Evolutionary conservation across 345 rosid genomes (phyloP).

Genomic region (Brassica juncea): DNA sequence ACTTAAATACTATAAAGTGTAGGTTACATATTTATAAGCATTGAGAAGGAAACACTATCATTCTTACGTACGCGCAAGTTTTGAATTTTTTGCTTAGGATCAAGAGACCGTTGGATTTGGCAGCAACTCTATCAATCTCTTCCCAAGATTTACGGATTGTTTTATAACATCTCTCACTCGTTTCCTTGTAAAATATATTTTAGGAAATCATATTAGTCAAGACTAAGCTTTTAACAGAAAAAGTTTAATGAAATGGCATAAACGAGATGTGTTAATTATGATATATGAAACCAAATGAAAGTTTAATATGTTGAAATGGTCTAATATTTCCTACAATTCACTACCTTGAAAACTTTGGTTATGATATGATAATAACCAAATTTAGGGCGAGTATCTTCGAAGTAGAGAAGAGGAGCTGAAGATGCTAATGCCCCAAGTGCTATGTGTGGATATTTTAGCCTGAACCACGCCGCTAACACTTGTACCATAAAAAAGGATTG

Average conservation of each 20-base stretch:
- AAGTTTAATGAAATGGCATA: not conserved
- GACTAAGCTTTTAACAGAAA: not conserved
- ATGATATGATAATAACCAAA: slow-evolving; percentile 53
- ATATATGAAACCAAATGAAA: not conserved
- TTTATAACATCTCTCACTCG: slow-evolving; percentile 59
- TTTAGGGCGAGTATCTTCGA: slow-evolving; percentile 48
- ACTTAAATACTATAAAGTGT: not conserved
- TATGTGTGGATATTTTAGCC: slow-evolving; percentile 68
- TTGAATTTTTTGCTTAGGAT: slow-evolving; percentile 58
- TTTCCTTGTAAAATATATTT: slow-evolving; percentile 47
- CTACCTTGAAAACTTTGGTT: slow-evolving; percentile 56
- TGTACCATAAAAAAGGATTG: slow-evolving; percentile 13
- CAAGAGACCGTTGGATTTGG: slow-evolving; percentile 50
- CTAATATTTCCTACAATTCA: not conserved
- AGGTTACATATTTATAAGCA: not conserved
- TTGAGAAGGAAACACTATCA: not conserved
- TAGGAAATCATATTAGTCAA: not conserved
- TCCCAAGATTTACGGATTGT: slow-evolving; percentile 57
- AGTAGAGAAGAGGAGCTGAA: slow-evolving; percentile 71
- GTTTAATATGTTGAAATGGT: not conserved
- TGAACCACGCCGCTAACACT: slow-evolving; percentile 78
- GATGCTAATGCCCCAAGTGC: slow-evolving; percentile 69
- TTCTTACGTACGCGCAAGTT: slow-evolving; percentile 49
- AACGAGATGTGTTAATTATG: not conserved
- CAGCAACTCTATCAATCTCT: slow-evolving; percentile 56